Evolutionary conservation across 352 stramenopile genomes (phyloP), one percentile per base, ranked within the genome.

Genomic region (Phytophthora pluvialis): DNA sequence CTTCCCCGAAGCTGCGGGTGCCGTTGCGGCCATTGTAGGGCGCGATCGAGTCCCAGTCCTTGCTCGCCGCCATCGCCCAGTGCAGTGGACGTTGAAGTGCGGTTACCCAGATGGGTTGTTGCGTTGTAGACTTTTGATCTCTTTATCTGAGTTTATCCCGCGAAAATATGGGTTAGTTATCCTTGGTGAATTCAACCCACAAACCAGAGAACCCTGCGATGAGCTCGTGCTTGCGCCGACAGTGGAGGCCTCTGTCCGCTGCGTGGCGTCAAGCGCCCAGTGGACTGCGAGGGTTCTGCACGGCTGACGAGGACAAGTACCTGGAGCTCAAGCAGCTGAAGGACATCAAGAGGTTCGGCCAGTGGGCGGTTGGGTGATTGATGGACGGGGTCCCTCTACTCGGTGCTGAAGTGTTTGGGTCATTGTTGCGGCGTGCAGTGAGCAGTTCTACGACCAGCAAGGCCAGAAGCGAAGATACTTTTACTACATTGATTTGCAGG

Each of bases 401-500:
- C 11, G 11, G 28, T 48, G 4, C 26, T 69, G 16, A 59, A 8
- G 26, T n/a, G 25, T 51, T 52, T 31, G 16, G 15, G 1, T 25
- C 25, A 12, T 9, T 52, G 25, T 43, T 50, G 51, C 35, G 68
- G 44, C 31, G 39, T 18, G 4, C 44, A 94, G 86, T 51, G 73
- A 90, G 42, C 76, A 68, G 29, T 94, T 94, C 36, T 94, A 94
- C 50, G 83, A 91, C n/a, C 26, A 47, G 28, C 84, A 94, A 35
- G 80, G 63, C 13, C 56, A 82, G 8, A 69, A 83, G 25, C 77
- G 83, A 33, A 69, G 81, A 48, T 94, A 94, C 50, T 94, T 94
- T 70, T 94, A 94, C 64, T 91, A 93, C 63, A 75, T 94, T 42
- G 86, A 94, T 55, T 64, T 94, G 25, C 86, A 94, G 71, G 83